Conservation (phyloP, 805 yeast species). For the Pichia californica region DNA sequence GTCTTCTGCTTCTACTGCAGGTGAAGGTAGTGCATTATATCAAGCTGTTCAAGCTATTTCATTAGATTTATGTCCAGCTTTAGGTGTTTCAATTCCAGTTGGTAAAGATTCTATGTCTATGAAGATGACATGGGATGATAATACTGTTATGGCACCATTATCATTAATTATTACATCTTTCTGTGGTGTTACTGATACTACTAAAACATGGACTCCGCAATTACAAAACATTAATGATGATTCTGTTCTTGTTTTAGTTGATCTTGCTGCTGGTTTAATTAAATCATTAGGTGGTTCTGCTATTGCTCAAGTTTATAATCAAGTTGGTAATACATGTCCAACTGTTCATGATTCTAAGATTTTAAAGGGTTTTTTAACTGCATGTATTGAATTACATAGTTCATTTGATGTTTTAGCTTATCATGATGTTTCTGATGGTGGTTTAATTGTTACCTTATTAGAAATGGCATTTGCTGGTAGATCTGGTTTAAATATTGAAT, state of each 20-base stretch:
- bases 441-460: slow-evolving; percentile 71
- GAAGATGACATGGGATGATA: slow-evolving; percentile 96
- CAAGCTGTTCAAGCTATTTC: slow-evolving; percentile 98
- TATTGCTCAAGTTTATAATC: slow-evolving; percentile 85
- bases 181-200: slow-evolving; percentile 77
- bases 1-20: slow-evolving; percentile 92
- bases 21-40: slow-evolving; percentile 91
- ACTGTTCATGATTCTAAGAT: slow-evolving; percentile 63
- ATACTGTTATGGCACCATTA: slow-evolving; percentile 93
- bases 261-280: slow-evolving; percentile 50
- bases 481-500: slow-evolving; percentile 62
- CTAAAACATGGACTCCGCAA: slow-evolving; percentile 94
- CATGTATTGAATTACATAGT: slow-evolving; percentile 69
- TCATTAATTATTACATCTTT: slow-evolving; percentile 89
- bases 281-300: slow-evolving; percentile 88
- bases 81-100: slow-evolving; percentile 90
- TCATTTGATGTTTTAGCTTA: slow-evolving; percentile 67
- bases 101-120: slow-evolving; percentile 99
- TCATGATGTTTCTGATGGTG: slow-evolving; percentile 97
- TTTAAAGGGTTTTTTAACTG: slow-evolving; percentile 63
- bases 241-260: slow-evolving; percentile 70
- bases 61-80: slow-evolving; percentile 85
- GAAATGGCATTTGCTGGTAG: slow-evolving; percentile 99
- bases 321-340: slow-evolving; percentile 79
- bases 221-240: slow-evolving; percentile 44